Conservation (phyloP, 1,284 basidiomycete species). For the Tylopilus sp. region DNA sequence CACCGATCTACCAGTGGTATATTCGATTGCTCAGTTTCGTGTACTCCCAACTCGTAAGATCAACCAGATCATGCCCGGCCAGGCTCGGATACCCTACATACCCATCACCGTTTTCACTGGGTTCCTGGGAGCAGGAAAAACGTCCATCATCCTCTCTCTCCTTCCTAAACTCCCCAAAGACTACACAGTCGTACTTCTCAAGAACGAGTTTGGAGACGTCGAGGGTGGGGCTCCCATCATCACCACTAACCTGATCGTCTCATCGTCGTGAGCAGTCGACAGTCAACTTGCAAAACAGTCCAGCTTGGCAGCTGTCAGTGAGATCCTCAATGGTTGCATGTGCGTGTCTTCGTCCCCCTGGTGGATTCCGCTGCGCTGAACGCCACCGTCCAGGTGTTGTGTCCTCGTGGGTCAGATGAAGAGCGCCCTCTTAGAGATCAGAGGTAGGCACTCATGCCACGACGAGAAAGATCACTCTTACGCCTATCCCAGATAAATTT, state of each 20-base stretch:
- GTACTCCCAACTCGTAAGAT: no score
- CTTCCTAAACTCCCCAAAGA: constrained; percentile 75
- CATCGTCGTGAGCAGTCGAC: constrained; percentile 54
- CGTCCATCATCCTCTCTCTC: constrained; percentile 78
- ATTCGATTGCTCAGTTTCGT: no score
- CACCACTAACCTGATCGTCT: background rate
- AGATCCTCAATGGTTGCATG: constrained; percentile 93
- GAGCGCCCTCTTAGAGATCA: constrained; percentile 80
- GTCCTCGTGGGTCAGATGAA: constrained; percentile 91
- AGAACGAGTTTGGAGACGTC: constrained; percentile 86
- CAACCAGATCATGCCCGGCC: constrained; percentile 30
- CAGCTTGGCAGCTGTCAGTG: constrained; percentile 78
- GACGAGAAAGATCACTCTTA: background rate
- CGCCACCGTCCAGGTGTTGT: constrained; percentile 61
- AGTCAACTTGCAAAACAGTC: constrained; percentile 83
- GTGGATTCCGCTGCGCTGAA: background rate
- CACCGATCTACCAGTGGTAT: no score
- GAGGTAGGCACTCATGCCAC: constrained; percentile 45
- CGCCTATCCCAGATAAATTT: constrained; percentile 57
- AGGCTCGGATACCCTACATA: constrained; percentile 37
- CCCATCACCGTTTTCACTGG: constrained; percentile 86
- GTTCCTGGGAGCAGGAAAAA: constrained; percentile 74
- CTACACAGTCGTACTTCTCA: constrained; percentile 82
- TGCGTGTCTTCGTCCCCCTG: constrained; percentile 34
- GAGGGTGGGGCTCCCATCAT: constrained; percentile 47